Conservation (phyloP, 2,329 filamentous ascomycete species). For the Epichloe brachyelytri region DNA sequence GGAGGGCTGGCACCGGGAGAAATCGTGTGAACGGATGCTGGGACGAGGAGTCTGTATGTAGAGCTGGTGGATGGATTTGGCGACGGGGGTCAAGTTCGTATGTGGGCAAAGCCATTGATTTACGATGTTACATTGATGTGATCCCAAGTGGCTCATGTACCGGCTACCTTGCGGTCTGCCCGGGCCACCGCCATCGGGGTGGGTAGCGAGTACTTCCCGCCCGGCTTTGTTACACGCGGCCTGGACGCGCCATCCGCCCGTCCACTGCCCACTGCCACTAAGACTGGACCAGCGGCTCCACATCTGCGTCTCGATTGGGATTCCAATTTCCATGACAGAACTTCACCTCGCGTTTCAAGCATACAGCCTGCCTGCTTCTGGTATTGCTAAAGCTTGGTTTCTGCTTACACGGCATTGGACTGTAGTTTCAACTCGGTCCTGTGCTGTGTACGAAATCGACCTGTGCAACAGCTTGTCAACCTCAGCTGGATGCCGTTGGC, state of each 20-base stretch:
- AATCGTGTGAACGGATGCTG: neutral
- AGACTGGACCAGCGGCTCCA: neutral
- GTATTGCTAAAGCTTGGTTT: neutral
- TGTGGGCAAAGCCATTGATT: too few relatives aligned
- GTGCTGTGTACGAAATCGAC: neutral
- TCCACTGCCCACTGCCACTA: too few relatives aligned
- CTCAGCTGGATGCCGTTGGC: constrained; percentile 1
- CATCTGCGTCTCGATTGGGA: too few relatives aligned
- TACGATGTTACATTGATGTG: neutral
- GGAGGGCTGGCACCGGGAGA: neutral
- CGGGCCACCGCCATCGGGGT: neutral
- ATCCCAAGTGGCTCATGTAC: neutral
- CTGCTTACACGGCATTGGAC: neutral
- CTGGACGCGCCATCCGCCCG: neutral
- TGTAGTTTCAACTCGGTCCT: neutral
- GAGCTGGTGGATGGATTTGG: neutral
- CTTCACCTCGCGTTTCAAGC: too few relatives aligned
- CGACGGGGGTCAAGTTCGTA: neutral
- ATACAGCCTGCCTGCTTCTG: neutral
- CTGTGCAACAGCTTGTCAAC: neutral
- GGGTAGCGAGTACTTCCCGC: neutral
- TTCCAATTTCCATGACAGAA: neutral
- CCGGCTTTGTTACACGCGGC: neutral
- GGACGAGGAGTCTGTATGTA: neutral
- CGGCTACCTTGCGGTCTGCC: neutral